Evolutionary conservation across 768 basidiomycete genomes (phyloP).

Genomic region (Collybia sp.): DNA sequence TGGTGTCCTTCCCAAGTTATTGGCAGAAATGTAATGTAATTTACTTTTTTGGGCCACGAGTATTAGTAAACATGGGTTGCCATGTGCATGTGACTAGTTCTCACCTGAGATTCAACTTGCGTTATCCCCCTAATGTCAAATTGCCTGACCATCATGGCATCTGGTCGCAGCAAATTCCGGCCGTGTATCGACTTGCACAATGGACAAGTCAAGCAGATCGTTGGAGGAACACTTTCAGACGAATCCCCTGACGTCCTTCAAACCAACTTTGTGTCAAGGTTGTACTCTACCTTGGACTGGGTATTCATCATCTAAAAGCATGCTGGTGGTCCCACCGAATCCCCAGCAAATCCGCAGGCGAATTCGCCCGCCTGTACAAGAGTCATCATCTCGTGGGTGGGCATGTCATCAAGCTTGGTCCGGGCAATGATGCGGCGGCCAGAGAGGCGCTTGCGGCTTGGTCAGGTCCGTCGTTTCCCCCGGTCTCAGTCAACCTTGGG

Average conservation of each 20-base stretch:
- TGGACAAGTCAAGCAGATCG: conserved; percentile 96
- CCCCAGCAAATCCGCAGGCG: conserved; percentile 66
- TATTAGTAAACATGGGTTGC: too few species aligned
- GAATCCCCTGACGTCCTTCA: conserved; percentile 50
- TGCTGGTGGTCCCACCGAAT: not conserved
- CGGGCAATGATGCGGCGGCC: conserved; percentile 87
- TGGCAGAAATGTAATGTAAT: too few species aligned
- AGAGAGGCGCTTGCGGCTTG: conserved; percentile 77
- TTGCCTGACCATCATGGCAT: conserved; percentile 22
- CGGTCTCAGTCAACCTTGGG: conserved; percentile 4
- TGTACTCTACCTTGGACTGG: not conserved
- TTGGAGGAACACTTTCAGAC: conserved; percentile 89
- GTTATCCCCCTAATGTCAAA: too few species aligned
- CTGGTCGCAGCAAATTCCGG: conserved; percentile 57
- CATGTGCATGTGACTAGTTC: too few species aligned
- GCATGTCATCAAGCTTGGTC: conserved; percentile 95
- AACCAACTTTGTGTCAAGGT: conserved; percentile 92
- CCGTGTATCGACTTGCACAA: conserved; percentile 98
- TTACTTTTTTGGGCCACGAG: too few species aligned
- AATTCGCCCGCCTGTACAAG: conserved; percentile 79
- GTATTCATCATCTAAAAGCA: conserved; percentile 8
- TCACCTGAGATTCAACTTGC: too few species aligned
- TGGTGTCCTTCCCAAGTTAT: too few species aligned
- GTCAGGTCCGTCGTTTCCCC: conserved; percentile 50
- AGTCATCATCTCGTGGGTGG: conserved; percentile 70